phyloP scores from a whole-genome alignment of 768 basidiomycete genomes.

The Lyophyllum decastes region DNA sequence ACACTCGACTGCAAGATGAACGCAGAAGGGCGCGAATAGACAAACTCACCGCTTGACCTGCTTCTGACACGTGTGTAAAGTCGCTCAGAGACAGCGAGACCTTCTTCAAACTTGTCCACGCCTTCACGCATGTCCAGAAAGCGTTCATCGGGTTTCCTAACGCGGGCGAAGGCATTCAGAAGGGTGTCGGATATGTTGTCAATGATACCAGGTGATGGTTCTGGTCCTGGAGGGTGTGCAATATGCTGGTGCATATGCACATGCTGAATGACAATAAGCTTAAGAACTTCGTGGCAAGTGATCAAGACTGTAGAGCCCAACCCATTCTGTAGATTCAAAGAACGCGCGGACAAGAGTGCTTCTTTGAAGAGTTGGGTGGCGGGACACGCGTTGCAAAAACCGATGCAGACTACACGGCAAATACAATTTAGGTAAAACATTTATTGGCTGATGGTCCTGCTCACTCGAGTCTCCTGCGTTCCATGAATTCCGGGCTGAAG shows the following conservation, averaged over 20 bases:
- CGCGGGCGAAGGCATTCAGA: slow-evolving; percentile 92
- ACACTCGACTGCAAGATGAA: slow-evolving; percentile 41
- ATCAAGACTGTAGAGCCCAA: slow-evolving; percentile 33
- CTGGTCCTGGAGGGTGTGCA: slow-evolving; percentile 88
- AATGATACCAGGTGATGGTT: slow-evolving; percentile 76
- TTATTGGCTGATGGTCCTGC: slow-evolving; percentile 25
- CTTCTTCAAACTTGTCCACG: slow-evolving; percentile 97
- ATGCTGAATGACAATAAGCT: slow-evolving; percentile 52
- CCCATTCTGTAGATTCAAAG: slow-evolving; percentile 99
- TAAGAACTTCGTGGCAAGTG: slow-evolving; percentile 5
- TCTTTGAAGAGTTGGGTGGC: slow-evolving; percentile 92
- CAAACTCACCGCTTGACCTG: slow-evolving; percentile 82
- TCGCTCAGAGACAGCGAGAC: slow-evolving; percentile 78
- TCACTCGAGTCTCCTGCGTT: slow-evolving; percentile 85
- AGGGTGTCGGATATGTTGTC: slow-evolving; percentile 97
- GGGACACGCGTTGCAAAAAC: slow-evolving; percentile 87
- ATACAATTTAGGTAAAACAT: background rate
- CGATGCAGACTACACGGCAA: slow-evolving; percentile 71
- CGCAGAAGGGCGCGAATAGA: slow-evolving; percentile 19
- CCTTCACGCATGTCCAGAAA: slow-evolving; percentile 90
- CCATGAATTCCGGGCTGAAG: slow-evolving; percentile 97
- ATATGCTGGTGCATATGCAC: slow-evolving; percentile 97
- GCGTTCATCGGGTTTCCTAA: slow-evolving; percentile 95
- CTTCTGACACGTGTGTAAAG: slow-evolving; percentile 77
- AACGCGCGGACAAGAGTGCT: slow-evolving; percentile 91